Percentiles rank a stretch among this genome's conserved stretches.
Conservation (phyloP, 257 asterid species). For the Cynanchum wilfordii region DNA sequence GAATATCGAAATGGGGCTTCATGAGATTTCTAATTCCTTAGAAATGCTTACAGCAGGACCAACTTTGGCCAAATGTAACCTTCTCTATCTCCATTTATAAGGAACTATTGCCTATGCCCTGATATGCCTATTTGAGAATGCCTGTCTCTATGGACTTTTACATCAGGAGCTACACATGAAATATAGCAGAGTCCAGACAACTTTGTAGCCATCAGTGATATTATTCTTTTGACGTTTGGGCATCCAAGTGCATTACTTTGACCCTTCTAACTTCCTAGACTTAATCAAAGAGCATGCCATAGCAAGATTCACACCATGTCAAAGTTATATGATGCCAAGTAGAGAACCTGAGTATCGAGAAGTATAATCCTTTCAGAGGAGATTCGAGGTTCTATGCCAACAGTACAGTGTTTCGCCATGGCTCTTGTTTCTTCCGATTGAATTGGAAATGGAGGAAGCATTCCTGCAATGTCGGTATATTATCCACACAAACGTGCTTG, state of each 20-base stretch:
- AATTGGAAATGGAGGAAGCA: constrained; percentile 80
- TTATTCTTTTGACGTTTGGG: background rate
- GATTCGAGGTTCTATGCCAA: constrained; percentile 85
- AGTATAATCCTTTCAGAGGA: constrained; percentile 87
- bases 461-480: constrained; percentile 37
- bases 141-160: background rate
- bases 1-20: background rate
- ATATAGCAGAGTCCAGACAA: background rate
- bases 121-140: background rate
- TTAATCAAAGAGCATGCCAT: background rate
- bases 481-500: background rate
- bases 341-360: constrained; percentile 83
- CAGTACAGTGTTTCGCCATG: constrained; percentile 76
- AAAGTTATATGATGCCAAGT: background rate
- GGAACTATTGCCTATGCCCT: background rate
- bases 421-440: constrained; percentile 84
- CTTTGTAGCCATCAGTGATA: background rate
- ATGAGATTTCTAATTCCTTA: background rate
- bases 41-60: background rate
- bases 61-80: background rate
- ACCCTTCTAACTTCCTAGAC: background rate
- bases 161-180: background rate
- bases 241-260: background rate
- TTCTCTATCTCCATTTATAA: background rate
- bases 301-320: background rate